phyloP scores from a whole-genome alignment of 441 rosid species.

The Rhodomyrtus psidioides region DNA sequence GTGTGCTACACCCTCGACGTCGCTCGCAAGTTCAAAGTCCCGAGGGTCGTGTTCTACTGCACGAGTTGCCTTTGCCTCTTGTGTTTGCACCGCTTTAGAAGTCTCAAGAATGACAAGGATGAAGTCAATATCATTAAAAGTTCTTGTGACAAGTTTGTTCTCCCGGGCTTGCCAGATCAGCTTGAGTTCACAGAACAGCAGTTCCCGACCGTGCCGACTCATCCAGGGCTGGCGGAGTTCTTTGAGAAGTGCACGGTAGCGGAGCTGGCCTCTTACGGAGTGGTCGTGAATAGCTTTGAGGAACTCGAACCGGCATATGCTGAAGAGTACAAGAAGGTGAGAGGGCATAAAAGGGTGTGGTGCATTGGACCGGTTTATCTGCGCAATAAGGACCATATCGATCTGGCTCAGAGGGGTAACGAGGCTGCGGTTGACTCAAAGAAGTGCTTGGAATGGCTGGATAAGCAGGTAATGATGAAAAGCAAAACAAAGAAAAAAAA shows the following conservation, averaged over 20 bases:
- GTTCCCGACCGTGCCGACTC: background rate
- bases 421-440: background rate
- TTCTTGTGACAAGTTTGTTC: background rate
- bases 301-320: background rate
- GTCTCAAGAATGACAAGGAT: background rate
- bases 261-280: background rate
- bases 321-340: background rate
- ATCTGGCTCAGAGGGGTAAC: slow-evolving; percentile 4
- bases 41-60: background rate
- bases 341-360: slow-evolving; percentile 1
- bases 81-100: background rate
- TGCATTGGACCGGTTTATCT: slow-evolving; percentile 5
- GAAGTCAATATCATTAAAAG: background rate
- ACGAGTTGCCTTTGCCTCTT: background rate
- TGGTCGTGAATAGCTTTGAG: background rate
- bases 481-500: background rate
- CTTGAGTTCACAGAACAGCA: background rate
- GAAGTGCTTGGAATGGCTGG: slow-evolving; percentile 5
- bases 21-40: background rate
- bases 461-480: background rate
- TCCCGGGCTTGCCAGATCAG: background rate
- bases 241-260: background rate
- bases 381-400: background rate
- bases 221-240: background rate
- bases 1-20: background rate